Conservation (phyloP, 305 asterid species). For the Ajuga reptans region DNA sequence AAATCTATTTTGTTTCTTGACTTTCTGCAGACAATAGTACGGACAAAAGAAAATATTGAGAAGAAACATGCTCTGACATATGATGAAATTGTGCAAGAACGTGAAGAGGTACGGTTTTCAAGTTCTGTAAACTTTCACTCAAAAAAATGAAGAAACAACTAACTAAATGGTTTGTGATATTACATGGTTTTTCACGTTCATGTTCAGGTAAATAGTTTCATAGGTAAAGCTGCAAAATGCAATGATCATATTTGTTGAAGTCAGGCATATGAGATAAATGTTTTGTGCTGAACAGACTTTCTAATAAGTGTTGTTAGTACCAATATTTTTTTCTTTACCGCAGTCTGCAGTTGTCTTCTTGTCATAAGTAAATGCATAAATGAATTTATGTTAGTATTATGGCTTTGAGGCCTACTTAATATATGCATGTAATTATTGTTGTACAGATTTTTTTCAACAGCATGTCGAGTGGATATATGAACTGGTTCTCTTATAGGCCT, state of each 20-base stretch:
- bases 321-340: not conserved
- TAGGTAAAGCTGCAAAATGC: not conserved
- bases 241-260: not conserved
- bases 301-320: not conserved
- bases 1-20: slow-evolving; percentile 18
- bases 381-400: not conserved
- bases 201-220: not conserved
- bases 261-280: not conserved
- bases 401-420: not conserved
- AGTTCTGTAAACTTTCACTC: slow-evolving; percentile 10
- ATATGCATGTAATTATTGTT: not conserved
- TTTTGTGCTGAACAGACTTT: not conserved
- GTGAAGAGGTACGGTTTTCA: slow-evolving; percentile 67
- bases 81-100: slow-evolving; percentile 95
- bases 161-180: too few relatives aligned
- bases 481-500: not conserved
- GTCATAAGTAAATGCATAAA: not conserved
- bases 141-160: not conserved
- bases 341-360: slow-evolving; percentile 5
- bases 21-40: slow-evolving; percentile 57
- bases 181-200: not conserved
- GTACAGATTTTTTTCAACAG: not conserved
- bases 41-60: slow-evolving; percentile 89
- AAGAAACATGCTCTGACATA: slow-evolving; percentile 94
- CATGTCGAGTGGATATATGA: not conserved